Conservation (phyloP, 2,329 filamentous ascomycete species). For the Aspergillus sp. region DNA sequence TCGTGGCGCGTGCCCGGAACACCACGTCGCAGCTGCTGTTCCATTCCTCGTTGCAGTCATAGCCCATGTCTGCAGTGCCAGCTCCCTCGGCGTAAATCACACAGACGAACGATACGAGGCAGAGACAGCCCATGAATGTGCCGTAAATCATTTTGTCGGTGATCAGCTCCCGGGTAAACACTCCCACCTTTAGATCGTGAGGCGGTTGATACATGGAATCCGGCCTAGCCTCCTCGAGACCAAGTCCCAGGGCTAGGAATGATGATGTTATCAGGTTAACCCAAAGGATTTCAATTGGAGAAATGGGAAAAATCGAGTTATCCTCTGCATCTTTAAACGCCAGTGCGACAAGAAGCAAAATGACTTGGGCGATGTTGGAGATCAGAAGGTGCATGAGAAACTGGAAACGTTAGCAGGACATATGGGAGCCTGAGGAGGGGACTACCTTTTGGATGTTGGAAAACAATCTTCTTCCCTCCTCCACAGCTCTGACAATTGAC, state of each 20-base stretch:
- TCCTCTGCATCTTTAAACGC: constrained; percentile 71
- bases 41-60: constrained; percentile 55
- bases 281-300: constrained; percentile 84
- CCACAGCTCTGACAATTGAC: constrained; percentile 78
- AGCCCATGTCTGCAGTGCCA: constrained; percentile 51
- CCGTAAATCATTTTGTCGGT: constrained; percentile 44
- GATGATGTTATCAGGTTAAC: constrained; percentile 89
- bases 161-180: constrained; percentile 43
- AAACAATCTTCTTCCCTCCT: constrained; percentile 80
- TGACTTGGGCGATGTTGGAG: constrained; percentile 81
- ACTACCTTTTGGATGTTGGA: constrained; percentile 76
- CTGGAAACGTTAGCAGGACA: constrained; percentile 32
- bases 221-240: constrained; percentile 70
- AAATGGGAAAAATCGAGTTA: constrained; percentile 79
- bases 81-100: constrained; percentile 38
- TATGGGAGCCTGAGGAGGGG: background rate
- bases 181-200: constrained; percentile 54
- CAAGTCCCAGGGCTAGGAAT: constrained; percentile 81
- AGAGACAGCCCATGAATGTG: constrained; percentile 48
- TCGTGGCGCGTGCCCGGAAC: constrained; percentile 70
- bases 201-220: constrained; percentile 81
- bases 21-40: constrained; percentile 52
- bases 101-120: constrained; percentile 39
- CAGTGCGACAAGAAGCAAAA: constrained; percentile 75
- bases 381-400: constrained; percentile 77